Evolutionary conservation across 495 filamentous ascomycete genomes (phyloP), one percentile per base, ranked within the genome.

Genomic region (Gamarada debralockiae): DNA sequence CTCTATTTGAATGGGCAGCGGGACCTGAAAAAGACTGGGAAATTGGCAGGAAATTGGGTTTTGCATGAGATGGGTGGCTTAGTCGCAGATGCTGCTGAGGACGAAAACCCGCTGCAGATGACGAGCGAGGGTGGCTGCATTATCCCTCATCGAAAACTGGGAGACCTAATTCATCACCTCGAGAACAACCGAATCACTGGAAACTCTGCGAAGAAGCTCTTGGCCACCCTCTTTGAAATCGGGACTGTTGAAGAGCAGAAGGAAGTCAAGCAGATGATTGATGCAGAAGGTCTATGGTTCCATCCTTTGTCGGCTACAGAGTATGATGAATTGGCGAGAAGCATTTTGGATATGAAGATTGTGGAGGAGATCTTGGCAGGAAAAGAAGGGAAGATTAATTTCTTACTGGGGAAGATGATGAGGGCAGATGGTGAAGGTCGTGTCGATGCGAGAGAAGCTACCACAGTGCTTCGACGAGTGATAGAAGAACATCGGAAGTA

Each of bases 321-420:
- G 53, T 90, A 93, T 59, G 57, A 70, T 1, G 66, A 64, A 2
- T 57, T 92, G 25, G 82, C 82, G 0, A 62, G 71, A 36, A 39
- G 56, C 14, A 69, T 81, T 0, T 51, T 84, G 15, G 70, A 72
- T 17, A 68, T 73, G 42, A 85, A 83, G 48, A 79, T 90, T 56
- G 73, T 93, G 39, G 71, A 75, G 58, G 81, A 89, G 60, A 88
- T 95, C 55, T 65, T 79, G 44, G 66, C 66, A 24, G 79, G 84
- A 58, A 79, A 80, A 3, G 72, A 77, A 43, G 85, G 86, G 2
- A 95, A 96, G 68, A 67, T 95, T 24, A 86, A 84, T 61, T 97
- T 85, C 68, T 83, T 97, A 56, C 84, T 98, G 4, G 93, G 93
- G 15, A 85, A 87, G 69, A 93, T 97, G 88, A 90, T 98, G 78